Percentiles rank a stretch among this genome's conserved stretches.
Evolutionary conservation across 2,329 filamentous ascomycete genomes (phyloP).

Genomic region (Blastomyces percursus): DNA sequence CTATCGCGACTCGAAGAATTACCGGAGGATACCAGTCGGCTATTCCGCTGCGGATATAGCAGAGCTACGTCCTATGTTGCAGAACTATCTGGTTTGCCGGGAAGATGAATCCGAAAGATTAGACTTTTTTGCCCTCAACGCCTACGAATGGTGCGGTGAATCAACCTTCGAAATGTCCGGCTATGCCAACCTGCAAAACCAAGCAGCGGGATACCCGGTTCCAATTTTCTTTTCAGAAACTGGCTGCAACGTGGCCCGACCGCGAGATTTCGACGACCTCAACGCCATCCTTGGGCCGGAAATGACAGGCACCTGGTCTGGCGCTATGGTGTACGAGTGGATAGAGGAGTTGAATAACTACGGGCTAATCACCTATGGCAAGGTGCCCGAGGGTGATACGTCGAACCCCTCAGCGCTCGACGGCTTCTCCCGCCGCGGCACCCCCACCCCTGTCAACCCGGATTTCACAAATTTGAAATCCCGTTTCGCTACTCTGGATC

Average conservation of each 20-base stretch:
- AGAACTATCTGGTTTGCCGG: slow-evolving; percentile 70
- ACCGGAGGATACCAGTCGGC: slow-evolving; percentile 71
- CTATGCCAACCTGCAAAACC: slow-evolving; percentile 56
- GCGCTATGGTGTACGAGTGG: slow-evolving; percentile 82
- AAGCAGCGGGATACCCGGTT: slow-evolving; percentile 61
- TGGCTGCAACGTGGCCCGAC: slow-evolving; percentile 55
- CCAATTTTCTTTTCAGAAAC: slow-evolving; percentile 87
- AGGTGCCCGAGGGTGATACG: slow-evolving; percentile 40
- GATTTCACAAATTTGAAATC: slow-evolving; percentile 69
- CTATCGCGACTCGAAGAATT: slow-evolving; percentile 62
- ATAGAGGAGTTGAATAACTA: slow-evolving; percentile 76
- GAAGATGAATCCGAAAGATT: slow-evolving; percentile 54
- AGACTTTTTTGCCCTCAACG: slow-evolving; percentile 79
- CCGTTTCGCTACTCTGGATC: slow-evolving; percentile 63
- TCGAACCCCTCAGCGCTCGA: slow-evolving; percentile 49
- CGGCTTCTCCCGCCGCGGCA: slow-evolving; percentile 60
- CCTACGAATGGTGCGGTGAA: slow-evolving; percentile 66
- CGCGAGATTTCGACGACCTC: slow-evolving; percentile 49
- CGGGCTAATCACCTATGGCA: slow-evolving; percentile 65
- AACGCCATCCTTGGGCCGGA: slow-evolving; percentile 61
- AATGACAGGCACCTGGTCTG: slow-evolving; percentile 62
- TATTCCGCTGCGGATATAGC: slow-evolving; percentile 83
- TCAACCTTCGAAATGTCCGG: slow-evolving; percentile 51
- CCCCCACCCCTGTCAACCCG: slow-evolving; percentile 59
- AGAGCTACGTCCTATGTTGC: slow-evolving; percentile 52